phyloP scores from a whole-genome alignment of 208 protist genomes.

The Trypanosoma melophagium region DNA sequence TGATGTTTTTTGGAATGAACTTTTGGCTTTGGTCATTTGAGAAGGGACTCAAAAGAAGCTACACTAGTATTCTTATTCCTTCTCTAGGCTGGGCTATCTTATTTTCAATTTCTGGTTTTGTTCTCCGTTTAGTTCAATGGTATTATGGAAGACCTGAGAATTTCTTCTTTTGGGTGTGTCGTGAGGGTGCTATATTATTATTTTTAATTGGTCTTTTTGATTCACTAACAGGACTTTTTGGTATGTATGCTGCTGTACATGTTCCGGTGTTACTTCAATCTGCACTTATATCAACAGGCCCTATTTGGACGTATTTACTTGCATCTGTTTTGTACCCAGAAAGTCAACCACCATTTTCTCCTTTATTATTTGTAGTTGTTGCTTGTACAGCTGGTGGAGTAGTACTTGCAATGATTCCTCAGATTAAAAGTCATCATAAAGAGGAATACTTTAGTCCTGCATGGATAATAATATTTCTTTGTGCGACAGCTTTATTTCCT shows the following conservation, averaged over 20 bases:
- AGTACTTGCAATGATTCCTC: constrained; percentile 32
- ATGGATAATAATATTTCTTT: constrained; percentile 42
- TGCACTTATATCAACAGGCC: constrained; percentile 43
- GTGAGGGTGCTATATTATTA: constrained; percentile 29
- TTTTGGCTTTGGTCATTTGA: constrained; percentile 55
- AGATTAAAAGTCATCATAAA: constrained; percentile 28
- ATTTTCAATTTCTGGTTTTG: constrained; percentile 17
- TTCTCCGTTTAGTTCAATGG: constrained; percentile 12
- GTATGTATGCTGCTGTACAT: constrained; percentile 37
- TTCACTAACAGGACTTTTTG: constrained; percentile 42
- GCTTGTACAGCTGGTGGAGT: constrained; percentile 30
- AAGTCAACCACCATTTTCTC: constrained; percentile 36
- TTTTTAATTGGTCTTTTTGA: constrained; percentile 48
- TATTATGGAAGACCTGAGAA: constrained; percentile 11
- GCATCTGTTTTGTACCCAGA: constrained; percentile 34
- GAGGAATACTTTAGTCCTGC: constrained; percentile 34
- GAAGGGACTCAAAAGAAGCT: constrained; percentile 35
- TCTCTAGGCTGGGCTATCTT: constrained; percentile 33
- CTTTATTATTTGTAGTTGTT: constrained; percentile 31
- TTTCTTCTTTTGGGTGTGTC: constrained; percentile 37
- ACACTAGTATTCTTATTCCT: constrained; percentile 37
- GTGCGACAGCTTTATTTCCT: constrained; percentile 30
- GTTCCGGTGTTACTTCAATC: constrained; percentile 44
- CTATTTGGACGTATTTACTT: constrained; percentile 46
- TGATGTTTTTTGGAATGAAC: constrained; percentile 54